These are phyloP conservation scores for Scedosporium minutisporum DNA, from an alignment of 2,329 filamentous ascomycete genomes.

Conservation along the genomic window DNA sequence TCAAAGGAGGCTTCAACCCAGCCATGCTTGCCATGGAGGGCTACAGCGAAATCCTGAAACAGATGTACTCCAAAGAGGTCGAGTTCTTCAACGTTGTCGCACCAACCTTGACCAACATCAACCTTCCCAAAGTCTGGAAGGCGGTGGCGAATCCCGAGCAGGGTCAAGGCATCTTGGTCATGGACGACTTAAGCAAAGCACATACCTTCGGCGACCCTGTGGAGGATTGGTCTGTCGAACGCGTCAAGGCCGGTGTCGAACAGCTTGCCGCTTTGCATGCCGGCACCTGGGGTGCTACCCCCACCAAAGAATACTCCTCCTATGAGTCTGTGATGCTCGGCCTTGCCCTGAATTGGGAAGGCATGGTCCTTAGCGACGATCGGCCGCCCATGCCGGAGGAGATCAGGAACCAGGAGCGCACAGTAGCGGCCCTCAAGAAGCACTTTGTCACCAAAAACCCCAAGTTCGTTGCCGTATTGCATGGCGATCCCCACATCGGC, in stretches of 20 bases:
- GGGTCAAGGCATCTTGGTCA: constrained; percentile 26
- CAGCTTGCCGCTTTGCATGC: too few relatives aligned
- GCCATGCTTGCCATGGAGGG: constrained; percentile 19
- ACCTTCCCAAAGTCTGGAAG: constrained; percentile 27
- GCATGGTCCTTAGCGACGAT: too few relatives aligned
- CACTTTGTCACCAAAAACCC: constrained; percentile 21
- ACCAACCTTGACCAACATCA: constrained; percentile 18
- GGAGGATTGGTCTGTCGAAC: too few relatives aligned
- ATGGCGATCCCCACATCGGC: constrained; percentile 22
- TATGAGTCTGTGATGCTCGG: too few relatives aligned
- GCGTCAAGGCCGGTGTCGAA: too few relatives aligned
- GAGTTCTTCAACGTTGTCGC: constrained; percentile 26
- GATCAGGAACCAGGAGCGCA: constrained; percentile 18
- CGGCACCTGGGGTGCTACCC: too few relatives aligned
- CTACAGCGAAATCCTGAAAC: constrained; percentile 17
- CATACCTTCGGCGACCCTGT: too few relatives aligned
- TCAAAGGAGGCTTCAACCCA: constrained; percentile 29
- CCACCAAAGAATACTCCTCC: too few relatives aligned
- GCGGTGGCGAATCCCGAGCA: constrained; percentile 22
- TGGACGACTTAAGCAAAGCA: constrained; percentile 13
- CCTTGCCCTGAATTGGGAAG: too few relatives aligned
- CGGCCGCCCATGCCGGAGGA: constrained; percentile 11
- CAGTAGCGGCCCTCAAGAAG: constrained; percentile 20
- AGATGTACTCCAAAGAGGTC: constrained; percentile 23
- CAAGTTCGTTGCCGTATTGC: constrained; percentile 21